Base-by-base conservation (phyloP, 169 alveolate genomes). In the Plasmodium gonderi region DNA sequence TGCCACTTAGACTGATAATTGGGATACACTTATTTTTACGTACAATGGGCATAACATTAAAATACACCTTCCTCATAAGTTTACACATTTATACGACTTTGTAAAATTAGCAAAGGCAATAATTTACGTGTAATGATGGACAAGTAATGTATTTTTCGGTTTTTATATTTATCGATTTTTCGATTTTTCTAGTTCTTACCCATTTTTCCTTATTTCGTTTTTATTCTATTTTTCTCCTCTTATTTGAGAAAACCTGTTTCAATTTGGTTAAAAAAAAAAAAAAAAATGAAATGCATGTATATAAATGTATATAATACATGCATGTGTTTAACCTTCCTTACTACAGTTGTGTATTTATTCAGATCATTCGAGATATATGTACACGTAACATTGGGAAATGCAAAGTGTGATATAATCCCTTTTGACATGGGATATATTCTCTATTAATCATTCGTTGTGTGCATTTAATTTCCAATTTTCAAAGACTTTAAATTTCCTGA, bases 131-230 rank as follows among this genome's bases (percentile, higher is more conserved):
- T 47, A 47, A 47, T 47, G 11, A 20, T 47, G 65, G 65, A 47
- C 4, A 1, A 47, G n/a, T 12, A 47, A 20, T 64, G 29, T 64
- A n/a, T 64, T 31, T 69, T 69, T 68, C 36, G 12, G 20, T 31
- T 69, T 69, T n/a, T n/a, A n/a, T n/a, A n/a, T n/a, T n/a, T n/a
- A n/a, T 5, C 3, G 36, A 54, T n/a, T 54, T 17, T 54, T 54
- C 69, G 31, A n/a, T 54, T 54, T 14, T 54, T 54, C 69, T 54
- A 23, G 12, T 31, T 68, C 40, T 79, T 79, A 79, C 89, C 89
- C 89, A 79, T 79, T 54, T 79, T 79, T 29, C 76, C 77, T 51
- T 79, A 79, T 79, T 47, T 75, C 17, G 67, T 29, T 49, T 49
- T 79, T 2, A n/a, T 79, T 49, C 17, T 38, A n/a, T n/a, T n/a